These are phyloP conservation scores for Jimgerdemannia lactiflua DNA, from an alignment of 192 early-diverging fungal genomes.

Conservation along the genomic window DNA sequence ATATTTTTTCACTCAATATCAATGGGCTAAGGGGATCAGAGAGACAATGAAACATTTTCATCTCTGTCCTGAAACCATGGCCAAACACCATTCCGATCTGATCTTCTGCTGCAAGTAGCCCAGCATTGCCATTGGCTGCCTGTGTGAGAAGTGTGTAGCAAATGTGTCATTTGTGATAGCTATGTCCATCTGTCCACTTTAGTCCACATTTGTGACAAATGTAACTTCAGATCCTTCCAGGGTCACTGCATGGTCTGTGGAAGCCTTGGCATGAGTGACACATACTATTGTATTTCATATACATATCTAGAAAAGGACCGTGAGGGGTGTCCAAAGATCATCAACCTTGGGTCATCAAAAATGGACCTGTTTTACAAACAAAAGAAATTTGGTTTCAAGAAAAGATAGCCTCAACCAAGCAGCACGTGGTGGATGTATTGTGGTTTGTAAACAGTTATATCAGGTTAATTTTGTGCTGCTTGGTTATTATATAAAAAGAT, in stretches of 20 bases:
- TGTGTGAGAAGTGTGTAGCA: conserved; percentile 87
- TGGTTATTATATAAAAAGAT: neutral
- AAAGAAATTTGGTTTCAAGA: conserved; percentile 88
- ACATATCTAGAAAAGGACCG: conserved; percentile 91
- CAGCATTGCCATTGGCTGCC: conserved; percentile 85
- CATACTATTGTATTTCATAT: conserved; percentile 94
- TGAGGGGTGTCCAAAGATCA: conserved; percentile 97
- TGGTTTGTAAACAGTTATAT: too few relatives aligned
- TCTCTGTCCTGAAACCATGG: conserved; percentile 40
- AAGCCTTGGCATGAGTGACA: conserved; percentile 84
- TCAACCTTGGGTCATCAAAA: conserved; percentile 92
- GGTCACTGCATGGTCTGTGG: conserved; percentile 93
- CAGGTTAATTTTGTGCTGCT: neutral
- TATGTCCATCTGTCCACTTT: conserved; percentile 86
- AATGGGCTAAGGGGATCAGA: too few relatives aligned
- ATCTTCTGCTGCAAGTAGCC: conserved; percentile 95
- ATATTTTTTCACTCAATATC: too few relatives aligned
- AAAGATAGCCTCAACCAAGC: conserved; percentile 34
- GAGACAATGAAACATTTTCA: too few relatives aligned
- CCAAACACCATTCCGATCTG: conserved; percentile 86
- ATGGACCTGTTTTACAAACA: conserved; percentile 91
- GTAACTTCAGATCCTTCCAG: conserved; percentile 92
- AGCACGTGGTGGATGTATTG: neutral
- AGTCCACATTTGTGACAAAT: conserved; percentile 94
- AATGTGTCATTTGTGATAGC: conserved; percentile 94